These are phyloP conservation scores for Alnus rubra DNA, from an alignment of 306 rosid genomes.

Conservation along the genomic window DNA sequence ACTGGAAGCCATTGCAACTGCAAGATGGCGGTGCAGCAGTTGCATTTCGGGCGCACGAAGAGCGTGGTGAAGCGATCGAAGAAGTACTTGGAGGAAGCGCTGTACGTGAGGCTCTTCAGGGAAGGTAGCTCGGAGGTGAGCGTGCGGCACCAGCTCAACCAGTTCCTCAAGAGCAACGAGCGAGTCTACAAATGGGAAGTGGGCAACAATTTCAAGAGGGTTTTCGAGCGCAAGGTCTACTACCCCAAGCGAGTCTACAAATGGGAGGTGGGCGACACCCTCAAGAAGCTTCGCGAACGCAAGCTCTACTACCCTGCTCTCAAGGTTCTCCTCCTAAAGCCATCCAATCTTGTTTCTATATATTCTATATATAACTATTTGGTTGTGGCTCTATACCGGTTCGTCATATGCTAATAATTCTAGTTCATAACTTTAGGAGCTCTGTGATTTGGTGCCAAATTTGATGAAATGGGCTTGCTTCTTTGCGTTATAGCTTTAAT, in stretches of 20 bases:
- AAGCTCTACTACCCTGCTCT: constrained; percentile 75
- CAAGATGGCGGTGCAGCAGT: constrained; percentile 61
- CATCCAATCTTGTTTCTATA: neutral
- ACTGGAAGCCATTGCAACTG: neutral
- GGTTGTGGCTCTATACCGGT: neutral
- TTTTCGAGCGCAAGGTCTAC: constrained; percentile 71
- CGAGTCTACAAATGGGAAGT: constrained; percentile 96
- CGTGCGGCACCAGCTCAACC: constrained; percentile 67
- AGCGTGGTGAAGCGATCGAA: constrained; percentile 66
- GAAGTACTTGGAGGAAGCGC: constrained; percentile 78
- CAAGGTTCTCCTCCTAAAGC: constrained; percentile 49
- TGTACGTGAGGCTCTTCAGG: constrained; percentile 66
- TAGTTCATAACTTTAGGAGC: neutral
- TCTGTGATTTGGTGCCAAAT: neutral
- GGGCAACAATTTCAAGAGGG: constrained; percentile 79
- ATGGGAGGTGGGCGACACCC: constrained; percentile 94
- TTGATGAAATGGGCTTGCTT: neutral
- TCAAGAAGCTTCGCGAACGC: constrained; percentile 81
- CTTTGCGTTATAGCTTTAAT: neutral
- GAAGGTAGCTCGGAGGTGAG: constrained; percentile 64
- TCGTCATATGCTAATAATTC: neutral
- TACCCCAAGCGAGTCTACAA: constrained; percentile 79
- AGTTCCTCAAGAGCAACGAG: constrained; percentile 62
- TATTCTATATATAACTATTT: no score
- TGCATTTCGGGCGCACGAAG: constrained; percentile 51